Conservation (phyloP, 2,329 filamentous ascomycete genomes). For the Aaosphaeria arxii region DNA sequence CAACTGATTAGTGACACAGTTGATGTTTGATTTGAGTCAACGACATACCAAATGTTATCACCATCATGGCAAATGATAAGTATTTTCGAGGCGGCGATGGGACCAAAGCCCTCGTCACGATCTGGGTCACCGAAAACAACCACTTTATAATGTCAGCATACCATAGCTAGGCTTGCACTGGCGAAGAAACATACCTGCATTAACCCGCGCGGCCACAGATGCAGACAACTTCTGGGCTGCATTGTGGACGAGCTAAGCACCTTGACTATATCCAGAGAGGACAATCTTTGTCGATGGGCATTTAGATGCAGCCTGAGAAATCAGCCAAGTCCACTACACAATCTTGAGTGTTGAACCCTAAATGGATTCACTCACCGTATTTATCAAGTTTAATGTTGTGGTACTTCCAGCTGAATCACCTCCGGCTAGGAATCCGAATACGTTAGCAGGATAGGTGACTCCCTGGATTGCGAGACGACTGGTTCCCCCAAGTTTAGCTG, state of each 20-base stretch:
- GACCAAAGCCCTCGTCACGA: conserved; percentile 21
- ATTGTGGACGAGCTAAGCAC: conserved; percentile 44
- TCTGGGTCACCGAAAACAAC: conserved; percentile 39
- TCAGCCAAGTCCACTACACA: conserved; percentile 5
- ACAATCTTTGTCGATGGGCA: conserved; percentile 31
- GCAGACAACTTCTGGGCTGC: conserved; percentile 33
- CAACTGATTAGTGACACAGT: background rate
- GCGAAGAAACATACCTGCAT: conserved; percentile 14
- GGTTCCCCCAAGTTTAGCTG: conserved; percentile 36
- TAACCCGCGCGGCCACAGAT: conserved; percentile 16
- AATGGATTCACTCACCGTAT: conserved; percentile 29
- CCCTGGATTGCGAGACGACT: conserved; percentile 52
- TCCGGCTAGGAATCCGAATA: conserved; percentile 44
- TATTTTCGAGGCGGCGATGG: conserved; percentile 14
- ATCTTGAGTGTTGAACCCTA: conserved; percentile 12
- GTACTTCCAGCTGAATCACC: conserved; percentile 45
- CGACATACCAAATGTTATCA: conserved; percentile 27
- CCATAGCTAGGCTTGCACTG: background rate
- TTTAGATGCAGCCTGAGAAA: conserved; percentile 4
- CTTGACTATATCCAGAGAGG: conserved; percentile 34
- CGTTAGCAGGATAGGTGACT: conserved; percentile 50
- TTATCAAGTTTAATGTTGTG: conserved; percentile 41
- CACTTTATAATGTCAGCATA: conserved; percentile 10
- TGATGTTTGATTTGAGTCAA: background rate
- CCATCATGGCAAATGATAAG: conserved; percentile 34